A percentile compares a stretch with the other conserved stretches of the same genome.
These are phyloP conservation scores for Lathyrus sativus DNA, from an alignment of 306 rosid genomes.

Conservation along the genomic window DNA sequence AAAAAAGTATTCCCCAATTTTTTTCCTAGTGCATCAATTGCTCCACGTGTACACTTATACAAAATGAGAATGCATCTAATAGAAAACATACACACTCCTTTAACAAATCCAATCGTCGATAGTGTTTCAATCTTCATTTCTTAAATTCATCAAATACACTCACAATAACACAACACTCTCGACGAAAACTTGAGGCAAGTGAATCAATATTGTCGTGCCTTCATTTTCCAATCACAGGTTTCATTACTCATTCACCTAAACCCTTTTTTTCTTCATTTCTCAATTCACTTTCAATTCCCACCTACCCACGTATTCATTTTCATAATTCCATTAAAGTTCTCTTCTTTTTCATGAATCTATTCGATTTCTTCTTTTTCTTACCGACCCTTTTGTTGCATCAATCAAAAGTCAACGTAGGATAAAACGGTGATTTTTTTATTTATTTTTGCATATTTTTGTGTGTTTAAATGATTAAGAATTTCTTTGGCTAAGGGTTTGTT, in stretches of 20 bases:
- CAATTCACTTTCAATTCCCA: constrained; percentile 33
- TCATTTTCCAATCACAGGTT: constrained; percentile 34
- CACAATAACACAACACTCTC: neutral
- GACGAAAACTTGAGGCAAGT: neutral
- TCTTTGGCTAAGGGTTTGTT: constrained; percentile 21
- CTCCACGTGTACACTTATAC: constrained; percentile 11
- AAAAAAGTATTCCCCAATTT: too few relatives aligned
- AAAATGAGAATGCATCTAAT: constrained; percentile 24
- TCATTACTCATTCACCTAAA: constrained; percentile 12
- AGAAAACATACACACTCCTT: neutral
- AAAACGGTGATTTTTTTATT: neutral
- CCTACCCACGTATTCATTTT: constrained; percentile 25
- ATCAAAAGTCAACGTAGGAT: constrained; percentile 5
- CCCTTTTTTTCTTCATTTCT: neutral
- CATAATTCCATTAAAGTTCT: constrained; percentile 11
- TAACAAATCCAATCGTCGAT: constrained; percentile 11
- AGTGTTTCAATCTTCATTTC: constrained; percentile 7
- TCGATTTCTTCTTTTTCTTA: constrained; percentile 14
- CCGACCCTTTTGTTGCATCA: constrained; percentile 26
- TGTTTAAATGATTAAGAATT: constrained; percentile 2
- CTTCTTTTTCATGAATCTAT: neutral
- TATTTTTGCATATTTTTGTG: constrained; percentile 7
- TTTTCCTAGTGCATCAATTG: neutral
- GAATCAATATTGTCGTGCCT: neutral
- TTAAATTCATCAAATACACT: neutral